Conservation (phyloP, 331 rosid species). For the Cydonia oblonga region DNA sequence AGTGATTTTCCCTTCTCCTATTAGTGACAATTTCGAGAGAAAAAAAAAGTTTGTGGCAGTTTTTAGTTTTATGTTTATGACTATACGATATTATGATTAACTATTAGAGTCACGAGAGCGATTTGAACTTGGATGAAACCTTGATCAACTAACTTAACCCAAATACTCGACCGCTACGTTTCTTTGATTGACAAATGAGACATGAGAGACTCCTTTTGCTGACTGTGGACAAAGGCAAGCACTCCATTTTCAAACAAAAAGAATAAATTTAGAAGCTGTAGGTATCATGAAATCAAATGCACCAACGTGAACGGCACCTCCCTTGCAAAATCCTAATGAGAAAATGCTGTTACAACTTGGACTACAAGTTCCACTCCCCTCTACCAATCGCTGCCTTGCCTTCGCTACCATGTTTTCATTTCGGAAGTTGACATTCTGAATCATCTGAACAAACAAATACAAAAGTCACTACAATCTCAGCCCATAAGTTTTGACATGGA, state of each 20-base stretch:
- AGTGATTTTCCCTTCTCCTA: not conserved
- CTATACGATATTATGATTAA: no score
- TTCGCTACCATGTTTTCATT: not conserved
- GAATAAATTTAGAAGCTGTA: no score
- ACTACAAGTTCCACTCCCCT: not conserved
- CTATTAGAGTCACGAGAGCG: accelerated
- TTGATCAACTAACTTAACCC: no score
- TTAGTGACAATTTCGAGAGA: not conserved
- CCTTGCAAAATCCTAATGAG: not conserved
- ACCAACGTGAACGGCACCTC: not conserved
- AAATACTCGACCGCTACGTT: no score
- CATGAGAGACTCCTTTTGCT: not conserved
- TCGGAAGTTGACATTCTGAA: not conserved
- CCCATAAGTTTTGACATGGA: not conserved
- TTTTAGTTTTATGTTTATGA: not conserved
- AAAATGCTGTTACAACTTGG: not conserved
- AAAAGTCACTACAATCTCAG: not conserved
- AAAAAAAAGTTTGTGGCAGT: not conserved
- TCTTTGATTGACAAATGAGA: not conserved
- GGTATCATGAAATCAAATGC: not conserved
- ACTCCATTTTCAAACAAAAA: not conserved
- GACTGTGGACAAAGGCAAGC: not conserved
- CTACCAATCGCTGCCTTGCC: not conserved
- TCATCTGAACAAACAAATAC: not conserved
- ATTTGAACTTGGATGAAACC: no score